These are phyloP conservation scores for Hypomyces rosellus DNA, from an alignment of 2,329 filamentous ascomycete species.

Conservation along the genomic window DNA sequence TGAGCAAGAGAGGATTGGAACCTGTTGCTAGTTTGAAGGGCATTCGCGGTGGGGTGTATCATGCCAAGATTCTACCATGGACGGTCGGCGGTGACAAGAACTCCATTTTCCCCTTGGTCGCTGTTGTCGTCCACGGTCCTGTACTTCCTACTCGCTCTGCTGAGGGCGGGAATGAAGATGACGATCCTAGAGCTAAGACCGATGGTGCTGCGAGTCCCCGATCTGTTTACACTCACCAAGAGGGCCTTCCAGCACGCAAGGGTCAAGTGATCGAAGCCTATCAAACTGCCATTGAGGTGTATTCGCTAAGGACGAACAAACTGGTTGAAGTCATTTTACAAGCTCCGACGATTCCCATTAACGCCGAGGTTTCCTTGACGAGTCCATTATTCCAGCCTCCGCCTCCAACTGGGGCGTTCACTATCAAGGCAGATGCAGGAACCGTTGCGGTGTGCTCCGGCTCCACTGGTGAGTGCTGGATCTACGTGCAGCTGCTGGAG, in stretches of 20 bases:
- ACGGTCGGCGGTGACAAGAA: conserved; percentile 47
- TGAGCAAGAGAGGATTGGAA: conserved; percentile 67
- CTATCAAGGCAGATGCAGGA: conserved; percentile 64
- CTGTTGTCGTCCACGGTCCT: conserved; percentile 74
- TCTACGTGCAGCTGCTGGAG: conserved; percentile 53
- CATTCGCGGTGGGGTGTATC: conserved; percentile 70
- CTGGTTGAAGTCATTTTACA: conserved; percentile 68
- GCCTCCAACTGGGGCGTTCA: conserved; percentile 64
- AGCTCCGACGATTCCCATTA: conserved; percentile 56
- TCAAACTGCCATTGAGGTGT: conserved; percentile 84
- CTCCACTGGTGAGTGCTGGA: conserved; percentile 77
- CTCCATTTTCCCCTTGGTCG: conserved; percentile 65
- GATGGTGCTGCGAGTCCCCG: conserved; percentile 39
- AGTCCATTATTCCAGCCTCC: conserved; percentile 64
- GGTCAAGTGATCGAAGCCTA: conserved; percentile 52
- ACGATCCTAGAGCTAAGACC: conserved; percentile 33
- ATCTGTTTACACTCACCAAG: conserved; percentile 33
- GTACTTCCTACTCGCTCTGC: conserved; percentile 41
- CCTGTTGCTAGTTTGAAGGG: conserved; percentile 66
- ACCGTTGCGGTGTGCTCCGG: conserved; percentile 73
- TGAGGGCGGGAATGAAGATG: conserved; percentile 31
- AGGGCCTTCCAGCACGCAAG: conserved; percentile 28
- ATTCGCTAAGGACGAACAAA: conserved; percentile 71
- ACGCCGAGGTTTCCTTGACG: conserved; percentile 46
- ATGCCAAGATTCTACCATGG: conserved; percentile 78